Conservation (phyloP, 192 early-diverging fungal species). For the Chytriomyces hyalinus region DNA sequence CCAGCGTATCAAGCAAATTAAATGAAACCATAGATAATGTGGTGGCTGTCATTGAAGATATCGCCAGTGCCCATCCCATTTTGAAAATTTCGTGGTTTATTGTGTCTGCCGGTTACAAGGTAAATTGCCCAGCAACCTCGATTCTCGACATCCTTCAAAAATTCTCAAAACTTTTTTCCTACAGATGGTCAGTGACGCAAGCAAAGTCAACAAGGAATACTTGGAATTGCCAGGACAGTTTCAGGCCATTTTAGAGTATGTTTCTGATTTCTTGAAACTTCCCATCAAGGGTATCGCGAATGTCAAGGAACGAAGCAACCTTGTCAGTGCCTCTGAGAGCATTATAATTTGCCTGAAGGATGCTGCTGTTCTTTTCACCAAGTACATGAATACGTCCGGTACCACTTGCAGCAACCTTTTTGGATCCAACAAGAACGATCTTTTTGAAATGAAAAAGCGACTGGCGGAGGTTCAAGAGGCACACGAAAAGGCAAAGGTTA, state of each 20-base stretch:
- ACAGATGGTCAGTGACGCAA: background rate
- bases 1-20: too few species aligned
- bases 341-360: background rate
- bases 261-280: background rate
- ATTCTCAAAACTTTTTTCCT: background rate
- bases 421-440: background rate
- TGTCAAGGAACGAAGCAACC: background rate
- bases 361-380: background rate
- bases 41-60: too few species aligned
- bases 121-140: background rate
- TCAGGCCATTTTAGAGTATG: background rate
- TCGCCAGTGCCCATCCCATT: background rate
- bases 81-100: slow-evolving; percentile 6
- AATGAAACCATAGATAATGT: too few species aligned
- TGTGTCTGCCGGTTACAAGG: slow-evolving; percentile 7
- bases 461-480: background rate
- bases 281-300: background rate
- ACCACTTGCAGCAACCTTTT: background rate
- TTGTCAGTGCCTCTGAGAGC: background rate
- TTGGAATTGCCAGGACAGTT: background rate
- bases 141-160: background rate
- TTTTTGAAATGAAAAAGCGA: background rate
- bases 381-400: background rate
- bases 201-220: background rate
- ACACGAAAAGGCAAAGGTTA: background rate